Conservation (phyloP, 202 grass and related monocot genomes). For the Eragrostis tef region DNA sequence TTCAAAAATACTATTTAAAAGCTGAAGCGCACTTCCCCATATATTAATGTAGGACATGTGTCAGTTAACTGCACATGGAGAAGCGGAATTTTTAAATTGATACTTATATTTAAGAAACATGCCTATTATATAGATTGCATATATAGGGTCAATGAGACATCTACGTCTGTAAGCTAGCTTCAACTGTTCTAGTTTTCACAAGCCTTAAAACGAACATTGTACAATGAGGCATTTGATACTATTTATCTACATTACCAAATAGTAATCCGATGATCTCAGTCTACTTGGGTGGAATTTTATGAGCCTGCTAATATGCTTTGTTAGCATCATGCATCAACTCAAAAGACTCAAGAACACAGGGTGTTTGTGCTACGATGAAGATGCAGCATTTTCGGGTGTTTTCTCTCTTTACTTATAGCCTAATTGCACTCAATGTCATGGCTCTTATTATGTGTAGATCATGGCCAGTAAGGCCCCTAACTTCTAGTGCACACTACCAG, state of each 20-base stretch:
- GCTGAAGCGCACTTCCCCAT: neutral
- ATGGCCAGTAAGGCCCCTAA: no score
- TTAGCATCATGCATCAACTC: no score
- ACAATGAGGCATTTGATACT: neutral
- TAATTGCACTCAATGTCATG: no score
- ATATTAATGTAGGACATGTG: no score
- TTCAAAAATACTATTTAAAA: no score
- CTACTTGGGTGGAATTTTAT: neutral
- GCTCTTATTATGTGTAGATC: no score
- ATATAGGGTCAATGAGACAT: neutral
- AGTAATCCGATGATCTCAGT: neutral
- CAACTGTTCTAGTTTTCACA: neutral
- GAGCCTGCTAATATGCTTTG: neutral
- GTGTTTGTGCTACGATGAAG: no score
- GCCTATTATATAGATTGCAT: neutral
- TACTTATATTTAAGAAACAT: neutral
- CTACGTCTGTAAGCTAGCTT: neutral
- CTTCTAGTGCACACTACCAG: no score
- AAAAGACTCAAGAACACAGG: no score
- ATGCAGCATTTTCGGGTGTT: no score
- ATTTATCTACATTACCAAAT: neutral
- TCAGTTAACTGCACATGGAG: neutral
- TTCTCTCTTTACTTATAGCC: no score
- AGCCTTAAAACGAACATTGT: constrained; percentile 2
- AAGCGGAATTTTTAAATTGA: neutral